Conservation (phyloP, 768 basidiomycete genomes). For the Pleurotus eryngii region DNA sequence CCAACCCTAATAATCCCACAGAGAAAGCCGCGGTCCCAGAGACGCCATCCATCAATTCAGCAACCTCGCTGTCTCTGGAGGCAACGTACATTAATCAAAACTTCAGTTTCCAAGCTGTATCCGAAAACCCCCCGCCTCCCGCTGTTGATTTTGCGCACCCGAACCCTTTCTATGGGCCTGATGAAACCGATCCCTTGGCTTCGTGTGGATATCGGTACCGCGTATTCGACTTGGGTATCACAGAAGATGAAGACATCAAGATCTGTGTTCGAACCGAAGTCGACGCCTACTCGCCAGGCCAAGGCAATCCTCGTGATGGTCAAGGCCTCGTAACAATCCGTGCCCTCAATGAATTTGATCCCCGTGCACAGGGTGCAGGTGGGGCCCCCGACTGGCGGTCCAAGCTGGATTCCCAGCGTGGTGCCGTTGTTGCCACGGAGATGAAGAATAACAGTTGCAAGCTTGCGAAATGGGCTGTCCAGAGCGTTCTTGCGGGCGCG, state of each 20-base stretch:
- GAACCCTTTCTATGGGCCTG: slow-evolving; percentile 93
- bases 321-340: slow-evolving; percentile 87
- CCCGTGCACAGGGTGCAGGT: slow-evolving; percentile 83
- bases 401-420: slow-evolving; percentile 94
- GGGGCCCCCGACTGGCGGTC: slow-evolving; percentile 98
- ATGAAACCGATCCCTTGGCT: slow-evolving; percentile 93
- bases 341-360: slow-evolving; percentile 95
- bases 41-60: slow-evolving; percentile 84
- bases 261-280: slow-evolving; percentile 95
- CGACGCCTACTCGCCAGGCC: slow-evolving; percentile 73
- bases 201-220: slow-evolving; percentile 97
- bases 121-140: slow-evolving; percentile 59
- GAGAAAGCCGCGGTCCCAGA: slow-evolving; percentile 65
- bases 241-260: slow-evolving; percentile 87
- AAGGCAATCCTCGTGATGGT: slow-evolving; percentile 62
- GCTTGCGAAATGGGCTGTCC: slow-evolving; percentile 95
- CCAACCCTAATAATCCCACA: slow-evolving; percentile 73
- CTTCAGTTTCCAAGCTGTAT: slow-evolving; percentile 93
- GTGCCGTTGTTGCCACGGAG: slow-evolving; percentile 97
- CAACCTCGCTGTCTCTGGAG: slow-evolving; percentile 90
- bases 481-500: slow-evolving; percentile 91
- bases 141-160: slow-evolving; percentile 77
- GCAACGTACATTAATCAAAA: slow-evolving; percentile 99
- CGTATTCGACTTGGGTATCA: slow-evolving; percentile 87
- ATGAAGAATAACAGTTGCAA: slow-evolving; percentile 99